Evolutionary conservation across 2,329 filamentous ascomycete genomes (phyloP).

Genomic region (Ophiostoma tasmaniense): DNA sequence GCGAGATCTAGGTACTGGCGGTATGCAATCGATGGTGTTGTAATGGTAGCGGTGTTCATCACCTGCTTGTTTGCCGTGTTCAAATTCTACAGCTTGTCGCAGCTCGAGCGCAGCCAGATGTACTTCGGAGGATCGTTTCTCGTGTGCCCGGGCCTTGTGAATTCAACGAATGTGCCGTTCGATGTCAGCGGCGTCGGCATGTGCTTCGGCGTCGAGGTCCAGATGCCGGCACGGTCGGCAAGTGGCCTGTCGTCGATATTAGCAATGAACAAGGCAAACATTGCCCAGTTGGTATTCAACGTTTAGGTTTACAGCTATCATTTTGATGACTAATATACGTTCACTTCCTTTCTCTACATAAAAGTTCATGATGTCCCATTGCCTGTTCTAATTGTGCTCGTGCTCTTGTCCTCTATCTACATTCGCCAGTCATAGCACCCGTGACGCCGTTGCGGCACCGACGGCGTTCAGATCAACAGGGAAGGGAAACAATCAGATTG

Average conservation of each 20-base stretch:
- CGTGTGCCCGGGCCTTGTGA: background rate
- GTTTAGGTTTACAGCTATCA: background rate
- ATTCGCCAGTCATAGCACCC: background rate
- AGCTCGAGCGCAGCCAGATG: background rate
- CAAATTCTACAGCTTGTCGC: background rate
- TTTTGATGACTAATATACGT: background rate
- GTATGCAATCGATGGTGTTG: background rate
- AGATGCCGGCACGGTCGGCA: background rate
- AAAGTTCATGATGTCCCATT: background rate
- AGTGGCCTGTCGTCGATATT: background rate
- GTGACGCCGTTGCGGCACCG: background rate
- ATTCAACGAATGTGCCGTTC: background rate
- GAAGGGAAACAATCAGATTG: background rate
- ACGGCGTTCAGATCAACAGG: background rate
- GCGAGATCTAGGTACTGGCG: background rate
- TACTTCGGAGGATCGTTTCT: background rate
- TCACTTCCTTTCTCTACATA: background rate
- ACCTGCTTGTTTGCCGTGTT: background rate
- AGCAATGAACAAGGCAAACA: background rate
- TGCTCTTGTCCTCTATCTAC: background rate
- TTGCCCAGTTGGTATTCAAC: background rate
- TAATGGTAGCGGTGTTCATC: background rate
- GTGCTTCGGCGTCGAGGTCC: background rate
- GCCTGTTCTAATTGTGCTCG: background rate
- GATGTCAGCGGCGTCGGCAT: background rate